Evolutionary conservation across 306 rosid species (phyloP), one percentile per base, ranked within the genome.

Genomic region (Urtica urens): DNA sequence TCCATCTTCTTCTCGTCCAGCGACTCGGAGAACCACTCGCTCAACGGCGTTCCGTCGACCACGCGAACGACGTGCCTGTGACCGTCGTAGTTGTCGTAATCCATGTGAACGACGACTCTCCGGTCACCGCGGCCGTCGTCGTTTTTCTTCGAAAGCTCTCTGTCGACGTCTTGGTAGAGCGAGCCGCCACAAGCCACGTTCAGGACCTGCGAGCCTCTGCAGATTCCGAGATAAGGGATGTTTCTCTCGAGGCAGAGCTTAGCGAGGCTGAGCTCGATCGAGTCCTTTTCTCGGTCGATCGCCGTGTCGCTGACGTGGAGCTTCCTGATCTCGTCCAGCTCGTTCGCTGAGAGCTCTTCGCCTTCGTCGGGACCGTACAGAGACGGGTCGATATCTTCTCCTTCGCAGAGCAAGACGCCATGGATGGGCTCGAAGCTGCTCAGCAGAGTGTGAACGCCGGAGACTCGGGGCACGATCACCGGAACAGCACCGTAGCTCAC

Each of bases 341-440:
- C 95, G 23, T 78, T 78, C 3, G 70, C 67, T 0, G 90, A 80
- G 31, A 88, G 80, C 10, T 60, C 74, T 3, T 79, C 25, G n/a
- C 68, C 41, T 3, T 74, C 73, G 22, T 69, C 66, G 20, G 68
- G 44, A 5, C 74, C 81, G 26, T 88, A 88, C 28, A 70, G 87
- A 18, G 86, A 78, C 1, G 97, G 97, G 56, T 88, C 97, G 10
- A 88, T 88, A 58, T 83, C 97, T 55, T 88, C 97, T 31, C 97
- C 97, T 70, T 88, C 95, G 48, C 93, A 83, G 8, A 88, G 90
- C 23, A 88, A 86, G 12, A 84, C 97, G 11, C 97, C 97, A 67
- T 88, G 97, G 69, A 88, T 88, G 23, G 96, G 96, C 62, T 83
- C 95, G 46, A 88, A 88, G 62, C 96, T 88, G 21, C 85, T 80